phyloP scores from a whole-genome alignment of 345 rosid genomes.

The Noccaea caerulescens region DNA sequence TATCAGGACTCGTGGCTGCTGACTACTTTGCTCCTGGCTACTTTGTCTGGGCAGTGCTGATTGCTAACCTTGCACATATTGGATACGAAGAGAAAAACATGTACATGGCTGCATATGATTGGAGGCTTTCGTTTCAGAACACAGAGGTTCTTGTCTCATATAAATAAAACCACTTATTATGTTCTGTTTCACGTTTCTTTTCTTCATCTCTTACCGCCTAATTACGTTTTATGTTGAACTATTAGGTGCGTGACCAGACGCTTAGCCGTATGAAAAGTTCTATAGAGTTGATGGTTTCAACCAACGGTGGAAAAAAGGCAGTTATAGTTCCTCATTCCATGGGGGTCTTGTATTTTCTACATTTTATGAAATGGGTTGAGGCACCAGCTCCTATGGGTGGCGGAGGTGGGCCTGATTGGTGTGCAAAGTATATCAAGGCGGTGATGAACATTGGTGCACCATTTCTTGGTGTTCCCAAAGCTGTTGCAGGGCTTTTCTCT shows the following conservation, averaged over 20 bases:
- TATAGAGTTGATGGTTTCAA: constrained; percentile 83
- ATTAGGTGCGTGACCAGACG: constrained; percentile 85
- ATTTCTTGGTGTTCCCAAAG: constrained; percentile 92
- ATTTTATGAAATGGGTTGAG: constrained; percentile 99
- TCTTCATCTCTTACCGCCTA: constrained; percentile 14
- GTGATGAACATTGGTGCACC: constrained; percentile 96
- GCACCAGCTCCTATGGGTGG: constrained; percentile 98
- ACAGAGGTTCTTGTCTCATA: constrained; percentile 65
- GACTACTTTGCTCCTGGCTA: constrained; percentile 97
- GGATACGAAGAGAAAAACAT: constrained; percentile 96
- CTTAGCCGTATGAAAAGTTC: constrained; percentile 83
- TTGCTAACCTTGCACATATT: constrained; percentile 89
- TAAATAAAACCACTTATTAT: background rate
- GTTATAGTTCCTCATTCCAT: constrained; percentile 95
- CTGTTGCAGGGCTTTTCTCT: constrained; percentile 87
- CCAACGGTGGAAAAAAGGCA: constrained; percentile 80
- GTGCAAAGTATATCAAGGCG: constrained; percentile 90
- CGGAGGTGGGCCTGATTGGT: constrained; percentile 95
- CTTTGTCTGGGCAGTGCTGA: constrained; percentile 97
- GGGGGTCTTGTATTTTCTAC: constrained; percentile 92
- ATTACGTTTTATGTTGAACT: constrained; percentile 34
- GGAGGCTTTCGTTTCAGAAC: constrained; percentile 95
- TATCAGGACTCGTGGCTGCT: constrained; percentile 95
- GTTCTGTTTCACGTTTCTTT: background rate
- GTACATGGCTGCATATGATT: constrained; percentile 98